phyloP scores from a whole-genome alignment of 2,329 filamentous ascomycete genomes.

The Colletotrichum falcatum region DNA sequence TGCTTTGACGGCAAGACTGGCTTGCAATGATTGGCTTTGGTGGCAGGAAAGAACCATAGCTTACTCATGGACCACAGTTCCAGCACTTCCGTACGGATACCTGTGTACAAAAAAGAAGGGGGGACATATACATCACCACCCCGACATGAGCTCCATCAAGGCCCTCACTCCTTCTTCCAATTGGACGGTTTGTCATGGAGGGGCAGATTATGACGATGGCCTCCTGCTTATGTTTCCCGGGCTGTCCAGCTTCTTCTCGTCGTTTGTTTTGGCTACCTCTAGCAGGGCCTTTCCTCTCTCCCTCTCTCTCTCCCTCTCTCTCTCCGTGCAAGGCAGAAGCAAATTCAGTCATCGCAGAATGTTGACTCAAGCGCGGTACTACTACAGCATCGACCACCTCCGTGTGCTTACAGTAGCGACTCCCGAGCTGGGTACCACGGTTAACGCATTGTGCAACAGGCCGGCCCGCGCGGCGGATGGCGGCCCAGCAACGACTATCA shows the following conservation, averaged over 20 bases:
- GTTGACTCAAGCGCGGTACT: background rate
- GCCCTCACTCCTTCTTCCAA: slow-evolving; percentile 17
- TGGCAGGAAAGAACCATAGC: slow-evolving; percentile 26
- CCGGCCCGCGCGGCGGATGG: slow-evolving; percentile 39
- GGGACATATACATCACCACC: slow-evolving; percentile 36
- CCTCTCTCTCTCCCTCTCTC: background rate
- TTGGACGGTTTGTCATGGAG: slow-evolving; percentile 33
- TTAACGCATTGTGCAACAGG: slow-evolving; percentile 35
- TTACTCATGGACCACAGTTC: slow-evolving; percentile 38
- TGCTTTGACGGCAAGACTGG: slow-evolving; percentile 27
- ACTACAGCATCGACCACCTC: background rate
- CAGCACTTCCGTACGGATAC: slow-evolving; percentile 34
- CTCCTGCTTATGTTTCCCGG: slow-evolving; percentile 27
- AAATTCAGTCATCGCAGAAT: background rate
- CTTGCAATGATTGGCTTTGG: slow-evolving; percentile 30
- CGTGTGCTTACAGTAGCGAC: slow-evolving; percentile 3
- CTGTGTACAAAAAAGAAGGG: slow-evolving; percentile 27
- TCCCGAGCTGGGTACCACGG: slow-evolving; percentile 12
- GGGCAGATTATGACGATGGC: slow-evolving; percentile 40
- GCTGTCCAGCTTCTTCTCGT: slow-evolving; percentile 10
- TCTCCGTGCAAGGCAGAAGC: background rate
- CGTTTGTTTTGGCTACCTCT: slow-evolving; percentile 1
- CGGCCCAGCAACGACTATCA: slow-evolving; percentile 39
- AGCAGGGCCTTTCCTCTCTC: background rate
- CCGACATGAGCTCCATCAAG: slow-evolving; percentile 30